Conservation (phyloP, 2,329 filamentous ascomycete genomes). For the Cordyceps militaris region DNA sequence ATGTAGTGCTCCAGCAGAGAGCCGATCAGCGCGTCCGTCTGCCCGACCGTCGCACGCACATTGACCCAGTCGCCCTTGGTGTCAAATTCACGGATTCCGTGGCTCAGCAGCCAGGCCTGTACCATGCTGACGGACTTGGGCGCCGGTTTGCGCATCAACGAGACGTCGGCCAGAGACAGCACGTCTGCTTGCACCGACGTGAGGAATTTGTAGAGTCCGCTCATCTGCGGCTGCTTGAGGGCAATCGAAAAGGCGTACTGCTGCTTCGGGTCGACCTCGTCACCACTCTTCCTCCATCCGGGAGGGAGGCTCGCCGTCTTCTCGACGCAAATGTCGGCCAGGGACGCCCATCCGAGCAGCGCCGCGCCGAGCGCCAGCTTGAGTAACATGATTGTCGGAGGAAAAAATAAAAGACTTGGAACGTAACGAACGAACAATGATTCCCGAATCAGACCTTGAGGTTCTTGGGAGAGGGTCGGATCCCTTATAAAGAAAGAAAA, state of each 20-base stretch:
- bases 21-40: slow-evolving; percentile 34
- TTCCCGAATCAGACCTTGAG: not conserved
- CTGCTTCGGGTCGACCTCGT: slow-evolving; percentile 18
- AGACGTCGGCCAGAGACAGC: slow-evolving; percentile 31
- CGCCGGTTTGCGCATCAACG: slow-evolving; percentile 29
- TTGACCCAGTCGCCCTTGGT: slow-evolving; percentile 35
- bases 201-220: slow-evolving; percentile 12
- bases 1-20: slow-evolving; percentile 35
- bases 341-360: slow-evolving; percentile 4
- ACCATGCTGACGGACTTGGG: slow-evolving; percentile 29
- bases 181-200: slow-evolving; percentile 22
- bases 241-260: slow-evolving; percentile 16
- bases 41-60: slow-evolving; percentile 33
- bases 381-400: not conserved
- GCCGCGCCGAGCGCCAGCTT: slow-evolving; percentile 6
- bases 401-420: no score
- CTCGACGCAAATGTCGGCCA: slow-evolving; percentile 9
- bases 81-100: slow-evolving; percentile 28
- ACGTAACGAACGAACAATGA: no score
- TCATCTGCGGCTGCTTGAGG: slow-evolving; percentile 14
- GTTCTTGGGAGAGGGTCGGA: not conserved
- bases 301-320: slow-evolving; percentile 8
- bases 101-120: slow-evolving; percentile 34
- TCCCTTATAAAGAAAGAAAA: slow-evolving; percentile 6
- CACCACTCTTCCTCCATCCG: slow-evolving; percentile 16